These are phyloP conservation scores for Xylaria sp. DNA, from an alignment of 2,329 filamentous ascomycete genomes.

Conservation along the genomic window DNA sequence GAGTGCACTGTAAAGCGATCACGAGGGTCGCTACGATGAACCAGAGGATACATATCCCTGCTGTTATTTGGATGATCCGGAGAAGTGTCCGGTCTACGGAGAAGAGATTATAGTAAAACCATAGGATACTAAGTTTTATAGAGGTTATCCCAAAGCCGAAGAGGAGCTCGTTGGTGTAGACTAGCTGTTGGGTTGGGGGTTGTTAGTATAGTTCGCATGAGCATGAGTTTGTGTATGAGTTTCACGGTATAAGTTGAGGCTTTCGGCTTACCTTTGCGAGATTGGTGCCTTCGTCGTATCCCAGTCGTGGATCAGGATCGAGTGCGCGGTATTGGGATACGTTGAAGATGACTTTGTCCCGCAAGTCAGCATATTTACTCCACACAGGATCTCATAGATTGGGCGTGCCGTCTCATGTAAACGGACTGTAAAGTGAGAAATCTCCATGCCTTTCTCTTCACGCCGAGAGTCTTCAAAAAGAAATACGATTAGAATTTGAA, in stretches of 20 bases:
- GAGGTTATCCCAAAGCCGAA: slow-evolving; percentile 15
- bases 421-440: background rate
- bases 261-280: slow-evolving; percentile 4
- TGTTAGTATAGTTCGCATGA: no score
- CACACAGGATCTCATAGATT: no score
- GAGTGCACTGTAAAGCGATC: slow-evolving; percentile 11
- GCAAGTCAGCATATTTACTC: background rate
- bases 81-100: background rate
- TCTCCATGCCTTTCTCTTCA: background rate
- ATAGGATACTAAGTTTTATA: slow-evolving; percentile 23
- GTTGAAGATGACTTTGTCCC: slow-evolving; percentile 6
- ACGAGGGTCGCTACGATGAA: slow-evolving; percentile 11
- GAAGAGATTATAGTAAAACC: slow-evolving; percentile 19
- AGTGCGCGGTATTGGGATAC: background rate
- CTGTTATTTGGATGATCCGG: background rate
- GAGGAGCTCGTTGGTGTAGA: slow-evolving; percentile 12
- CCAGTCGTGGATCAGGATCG: background rate
- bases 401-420: no score
- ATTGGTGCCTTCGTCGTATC: background rate
- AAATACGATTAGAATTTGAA: background rate
- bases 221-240: background rate
- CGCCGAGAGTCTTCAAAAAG: background rate
- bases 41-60: slow-evolving; percentile 10
- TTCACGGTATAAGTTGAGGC: no score
- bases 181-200: background rate